Percentiles rank a stretch among this genome's conserved stretches.
phyloP scores from a whole-genome alignment of 495 filamentous ascomycete genomes.

The Sphaerosporella brunnea region DNA sequence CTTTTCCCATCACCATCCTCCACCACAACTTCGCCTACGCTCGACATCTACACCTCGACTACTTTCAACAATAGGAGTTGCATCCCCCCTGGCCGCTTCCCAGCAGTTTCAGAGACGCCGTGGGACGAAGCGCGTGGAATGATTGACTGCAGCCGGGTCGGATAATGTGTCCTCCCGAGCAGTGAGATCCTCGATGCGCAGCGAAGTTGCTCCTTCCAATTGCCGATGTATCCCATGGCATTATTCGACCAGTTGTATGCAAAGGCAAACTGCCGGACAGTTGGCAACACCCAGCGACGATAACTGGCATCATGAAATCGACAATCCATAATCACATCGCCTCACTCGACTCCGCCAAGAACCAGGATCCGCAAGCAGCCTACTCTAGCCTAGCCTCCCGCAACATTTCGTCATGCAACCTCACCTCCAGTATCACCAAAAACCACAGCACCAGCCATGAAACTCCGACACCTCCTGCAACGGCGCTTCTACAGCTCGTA shows the following conservation, averaged over 20 bases:
- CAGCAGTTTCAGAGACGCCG: too few relatives aligned
- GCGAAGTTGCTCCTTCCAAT: too few relatives aligned
- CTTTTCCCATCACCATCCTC: too few relatives aligned
- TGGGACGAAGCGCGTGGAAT: too few relatives aligned
- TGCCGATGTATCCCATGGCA: neutral
- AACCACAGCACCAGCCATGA: neutral
- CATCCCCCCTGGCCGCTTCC: too few relatives aligned
- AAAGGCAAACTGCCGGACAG: neutral
- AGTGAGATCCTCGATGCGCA: too few relatives aligned
- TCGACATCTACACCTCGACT: too few relatives aligned
- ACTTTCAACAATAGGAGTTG: too few relatives aligned
- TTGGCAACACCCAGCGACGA: neutral
- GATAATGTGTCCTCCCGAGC: too few relatives aligned
- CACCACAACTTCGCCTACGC: too few relatives aligned
- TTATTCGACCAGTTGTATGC: neutral
- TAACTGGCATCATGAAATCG: neutral
- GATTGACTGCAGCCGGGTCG: too few relatives aligned
- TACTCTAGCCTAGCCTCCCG: neutral
- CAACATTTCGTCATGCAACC: neutral
- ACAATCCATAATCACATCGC: neutral
- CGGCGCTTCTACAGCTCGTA: neutral
- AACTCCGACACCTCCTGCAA: neutral
- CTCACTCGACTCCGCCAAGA: neutral
- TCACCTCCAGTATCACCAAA: neutral
- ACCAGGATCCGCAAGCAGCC: neutral